Percentiles rank a stretch among this genome's conserved stretches.
Conservation (phyloP, 148 eudicot genomes). For the Selenicereus undatus region DNA sequence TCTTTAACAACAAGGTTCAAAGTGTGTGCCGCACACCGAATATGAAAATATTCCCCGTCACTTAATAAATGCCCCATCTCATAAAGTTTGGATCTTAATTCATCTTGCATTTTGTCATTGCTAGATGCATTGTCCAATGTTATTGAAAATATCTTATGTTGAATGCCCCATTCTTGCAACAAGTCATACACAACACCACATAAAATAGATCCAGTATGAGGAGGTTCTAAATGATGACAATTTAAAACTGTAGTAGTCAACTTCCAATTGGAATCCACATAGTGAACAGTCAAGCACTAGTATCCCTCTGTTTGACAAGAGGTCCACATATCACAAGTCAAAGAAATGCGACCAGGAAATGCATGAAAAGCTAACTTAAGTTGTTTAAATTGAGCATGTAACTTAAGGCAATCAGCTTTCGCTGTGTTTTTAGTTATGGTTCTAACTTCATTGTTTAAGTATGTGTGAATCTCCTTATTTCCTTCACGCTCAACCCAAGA, state of each 20-base stretch:
- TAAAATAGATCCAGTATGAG: slow-evolving; percentile 14
- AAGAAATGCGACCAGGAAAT: slow-evolving; percentile 15
- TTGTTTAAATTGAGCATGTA: neutral
- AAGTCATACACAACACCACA: neutral
- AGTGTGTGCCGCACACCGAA: too few relatives aligned
- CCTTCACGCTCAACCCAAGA: slow-evolving; percentile 17
- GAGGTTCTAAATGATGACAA: slow-evolving; percentile 17
- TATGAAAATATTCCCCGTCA: too few relatives aligned
- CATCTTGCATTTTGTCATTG: slow-evolving; percentile 15
- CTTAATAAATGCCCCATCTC: neutral
- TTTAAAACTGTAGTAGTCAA: slow-evolving; percentile 10
- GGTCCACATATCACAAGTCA: slow-evolving; percentile 27
- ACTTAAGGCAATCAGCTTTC: neutral
- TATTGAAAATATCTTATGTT: slow-evolving; percentile 21
- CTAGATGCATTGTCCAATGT: slow-evolving; percentile 26
- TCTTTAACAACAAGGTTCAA: neutral
- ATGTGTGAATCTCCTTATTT: slow-evolving; percentile 1
- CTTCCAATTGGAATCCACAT: slow-evolving; percentile 11
- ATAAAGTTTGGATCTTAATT: neutral
- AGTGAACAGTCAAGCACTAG: slow-evolving; percentile 17
- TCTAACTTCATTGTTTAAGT: neutral
- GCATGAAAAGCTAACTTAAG: neutral
- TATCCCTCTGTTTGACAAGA: slow-evolving; percentile 19
- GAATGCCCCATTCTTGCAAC: slow-evolving; percentile 15
- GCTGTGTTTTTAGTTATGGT: neutral